phyloP scores from a whole-genome alignment of 2,329 filamentous ascomycete genomes.

The Fusarium pseudonygamai region DNA sequence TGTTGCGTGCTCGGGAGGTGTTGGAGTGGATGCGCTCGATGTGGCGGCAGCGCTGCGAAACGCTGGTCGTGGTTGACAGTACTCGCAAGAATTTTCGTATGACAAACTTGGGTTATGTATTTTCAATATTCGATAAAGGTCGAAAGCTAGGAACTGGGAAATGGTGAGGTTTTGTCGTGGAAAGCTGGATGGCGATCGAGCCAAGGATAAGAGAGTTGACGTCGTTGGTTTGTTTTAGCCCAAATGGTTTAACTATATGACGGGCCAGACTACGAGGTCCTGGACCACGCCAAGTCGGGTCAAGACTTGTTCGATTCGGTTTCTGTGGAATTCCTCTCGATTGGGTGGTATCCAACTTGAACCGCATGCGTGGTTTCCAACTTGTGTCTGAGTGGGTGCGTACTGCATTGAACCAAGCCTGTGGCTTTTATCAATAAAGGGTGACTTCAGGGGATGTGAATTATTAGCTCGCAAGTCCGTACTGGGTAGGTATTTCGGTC shows the following conservation, averaged over 20 bases:
- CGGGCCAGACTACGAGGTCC: slow-evolving; percentile 12
- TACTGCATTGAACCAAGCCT: slow-evolving; percentile 11
- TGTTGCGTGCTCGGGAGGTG: slow-evolving; percentile 10
- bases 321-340: slow-evolving; percentile 25
- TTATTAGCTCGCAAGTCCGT: slow-evolving; percentile 12
- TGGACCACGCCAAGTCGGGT: slow-evolving; percentile 25
- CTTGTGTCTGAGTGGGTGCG: background rate
- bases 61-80: background rate
- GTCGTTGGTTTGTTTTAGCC: slow-evolving; percentile 37
- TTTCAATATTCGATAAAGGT: background rate
- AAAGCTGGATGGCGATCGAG: slow-evolving; percentile 10
- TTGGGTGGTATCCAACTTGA: slow-evolving; percentile 13
- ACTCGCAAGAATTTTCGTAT: background rate
- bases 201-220: slow-evolving; percentile 35
- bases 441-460: background rate
- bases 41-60: slow-evolving; percentile 4
- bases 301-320: slow-evolving; percentile 32
- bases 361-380: slow-evolving; percentile 22
- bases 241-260: slow-evolving; percentile 20
- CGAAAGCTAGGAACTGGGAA: background rate
- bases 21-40: slow-evolving; percentile 25
- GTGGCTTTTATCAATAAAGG: slow-evolving; percentile 4
- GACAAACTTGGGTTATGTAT: background rate
- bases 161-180: slow-evolving; percentile 15
- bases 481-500: slow-evolving; percentile 20